Percentiles rank a stretch among this genome's conserved stretches.
These are phyloP conservation scores for Glycine soja DNA, from an alignment of 306 rosid species.

Conservation along the genomic window DNA sequence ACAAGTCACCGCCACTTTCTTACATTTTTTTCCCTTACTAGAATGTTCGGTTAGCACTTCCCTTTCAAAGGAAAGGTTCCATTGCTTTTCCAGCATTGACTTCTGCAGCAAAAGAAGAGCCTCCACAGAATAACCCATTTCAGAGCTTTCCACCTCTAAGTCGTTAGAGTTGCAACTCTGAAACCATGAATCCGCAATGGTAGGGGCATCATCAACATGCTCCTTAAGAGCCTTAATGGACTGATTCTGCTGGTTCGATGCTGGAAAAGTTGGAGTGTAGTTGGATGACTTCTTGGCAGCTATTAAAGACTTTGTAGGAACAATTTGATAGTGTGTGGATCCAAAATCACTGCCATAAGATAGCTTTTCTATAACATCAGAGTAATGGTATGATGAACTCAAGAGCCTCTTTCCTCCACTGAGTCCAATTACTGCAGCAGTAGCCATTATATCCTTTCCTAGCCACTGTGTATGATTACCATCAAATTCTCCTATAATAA, in stretches of 20 bases:
- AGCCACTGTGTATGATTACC: slow-evolving; percentile 52
- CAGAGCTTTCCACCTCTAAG: slow-evolving; percentile 64
- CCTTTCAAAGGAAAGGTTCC: slow-evolving; percentile 79
- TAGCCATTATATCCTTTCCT: slow-evolving; percentile 78
- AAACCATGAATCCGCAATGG: slow-evolving; percentile 59
- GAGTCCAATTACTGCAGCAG: slow-evolving; percentile 88
- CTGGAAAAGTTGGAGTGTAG: slow-evolving; percentile 56
- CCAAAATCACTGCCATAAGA: slow-evolving; percentile 61
- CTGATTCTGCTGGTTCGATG: slow-evolving; percentile 53
- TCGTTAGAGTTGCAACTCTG: slow-evolving; percentile 47
- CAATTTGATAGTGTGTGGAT: slow-evolving; percentile 60
- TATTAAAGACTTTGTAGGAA: slow-evolving; percentile 58
- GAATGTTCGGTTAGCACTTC: slow-evolving; percentile 48
- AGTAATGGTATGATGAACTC: slow-evolving; percentile 75
- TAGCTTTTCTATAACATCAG: slow-evolving; percentile 77
- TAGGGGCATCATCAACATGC: slow-evolving; percentile 58
- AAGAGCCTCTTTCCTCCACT: slow-evolving; percentile 86
- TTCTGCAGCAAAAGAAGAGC: slow-evolving; percentile 90
- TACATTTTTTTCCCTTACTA: slow-evolving; percentile 36
- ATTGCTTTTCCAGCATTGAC: slow-evolving; percentile 95
- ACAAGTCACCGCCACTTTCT: slow-evolving; percentile 70
- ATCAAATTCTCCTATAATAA: slow-evolving; percentile 50
- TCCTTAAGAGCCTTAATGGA: slow-evolving; percentile 79
- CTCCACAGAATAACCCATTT: slow-evolving; percentile 74
- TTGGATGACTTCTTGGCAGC: slow-evolving; percentile 66